Evolutionary conservation across 345 rosid genomes (phyloP), one percentile per base, ranked within the genome.

Genomic region (Eutrema heterophyllum): DNA sequence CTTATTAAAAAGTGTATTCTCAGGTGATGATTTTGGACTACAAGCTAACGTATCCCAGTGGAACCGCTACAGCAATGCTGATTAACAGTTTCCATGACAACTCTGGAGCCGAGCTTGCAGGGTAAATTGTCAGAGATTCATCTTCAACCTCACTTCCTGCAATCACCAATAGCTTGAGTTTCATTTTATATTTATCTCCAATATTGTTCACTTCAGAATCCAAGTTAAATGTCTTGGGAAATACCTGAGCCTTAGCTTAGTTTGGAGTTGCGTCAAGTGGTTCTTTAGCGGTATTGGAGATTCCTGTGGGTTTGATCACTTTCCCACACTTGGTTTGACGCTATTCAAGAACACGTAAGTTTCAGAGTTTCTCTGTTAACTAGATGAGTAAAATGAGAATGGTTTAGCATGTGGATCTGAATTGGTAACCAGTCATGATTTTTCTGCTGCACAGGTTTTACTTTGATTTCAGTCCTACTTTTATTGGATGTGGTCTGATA

Each of bases 1-100:
- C n/a, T 33, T 36, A 57, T 11, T 14, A 4, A 10, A 8, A 29
- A 10, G n/a, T 54, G 29, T 27, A 3, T 29, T 51, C 52, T 83
- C 65, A 86, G 33, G 79, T 68, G 15, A 67, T 74, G 78, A 21
- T 74, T 67, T 56, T 74, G 67, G 73, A 74, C 18, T 67, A 74
- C 27, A 67, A 74, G 50, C 72, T 77, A 51, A 68, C 79, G 1
- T 75, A 75, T 75, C 74, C 79, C 1, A 68, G 79, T 68, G 79
- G 79, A 60, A 75, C 74, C 7, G 79, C 79, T 57, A 75, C 74
- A 13, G 69, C 69, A 1, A 49, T 78, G 72, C 9, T 71, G 64
- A 78, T 72, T 40, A 78, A 71, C 15, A 78, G 74, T 30, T 68
- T 75, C 29, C 74, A 68, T 32, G 46, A 49, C 33, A 68, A 75